Base-by-base conservation (phyloP, 129 eudicot genomes). In the Artemisia argyi region DNA sequence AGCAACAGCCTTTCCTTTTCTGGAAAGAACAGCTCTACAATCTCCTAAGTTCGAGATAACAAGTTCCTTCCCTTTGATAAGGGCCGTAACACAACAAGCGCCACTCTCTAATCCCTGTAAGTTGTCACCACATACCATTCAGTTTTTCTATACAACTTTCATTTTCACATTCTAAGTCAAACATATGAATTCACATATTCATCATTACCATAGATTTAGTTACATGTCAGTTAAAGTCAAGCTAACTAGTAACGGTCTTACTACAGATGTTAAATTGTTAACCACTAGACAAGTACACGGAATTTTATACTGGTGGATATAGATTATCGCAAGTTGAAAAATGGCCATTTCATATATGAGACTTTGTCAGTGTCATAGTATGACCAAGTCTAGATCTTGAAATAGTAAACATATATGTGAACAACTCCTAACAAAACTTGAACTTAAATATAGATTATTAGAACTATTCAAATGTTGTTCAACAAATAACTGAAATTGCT, bases 11-110 rank as follows among this genome's bases (percentile, higher is more conserved):
- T 53, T 61, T 70, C 98, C 97, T 50, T 76, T 81, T 78, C 82
- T 83, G 56, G 93, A 90, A 39, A 94, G 79, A 74, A 94, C 97
- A 32, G 98, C 97, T 70, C 97, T 73, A 79, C 98, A 94, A 52
- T n/a, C 98, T 53, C 98, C 98, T 68, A 90, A 66, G 61, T 94
- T 90, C 17, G 98, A 94, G 44, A 94, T 73, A 5, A 90, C 65
- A 74, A 94, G 80, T 72, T 94, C 86, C 3, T 81, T 72, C 17
- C 77, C 93, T 73, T 94, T 87, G n/a, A 94, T 75, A 75, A 94
- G 42, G 22, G 90, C 97, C 2, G 98, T 90, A 1, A 86, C 93
- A 79, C 98, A 94, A 52, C 98, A 94, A 66, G 87, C 81, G 16
- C 98, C 98, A 79, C 98, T 87, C 53, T 87, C 79, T 66, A 88